phyloP scores from a whole-genome alignment of 2,329 filamentous ascomycete genomes.

The Taxawa tesnikishii region DNA sequence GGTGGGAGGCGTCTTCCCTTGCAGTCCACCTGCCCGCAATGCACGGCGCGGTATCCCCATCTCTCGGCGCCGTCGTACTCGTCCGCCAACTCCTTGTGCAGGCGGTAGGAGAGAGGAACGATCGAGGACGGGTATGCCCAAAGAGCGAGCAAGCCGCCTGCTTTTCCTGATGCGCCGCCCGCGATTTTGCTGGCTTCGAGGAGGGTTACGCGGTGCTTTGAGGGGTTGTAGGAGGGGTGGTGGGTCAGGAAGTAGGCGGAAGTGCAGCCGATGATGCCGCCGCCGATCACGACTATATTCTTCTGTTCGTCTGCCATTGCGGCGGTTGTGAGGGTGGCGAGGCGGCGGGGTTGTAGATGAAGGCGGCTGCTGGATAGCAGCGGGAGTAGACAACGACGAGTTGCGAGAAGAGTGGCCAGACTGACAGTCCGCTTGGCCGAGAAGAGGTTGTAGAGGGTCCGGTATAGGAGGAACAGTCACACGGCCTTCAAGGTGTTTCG shows the following conservation, averaged over 20 bases:
- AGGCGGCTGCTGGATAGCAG: too few species aligned
- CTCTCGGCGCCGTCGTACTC: slow-evolving; percentile 64
- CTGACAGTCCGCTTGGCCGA: too few species aligned
- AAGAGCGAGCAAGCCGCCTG: slow-evolving; percentile 75
- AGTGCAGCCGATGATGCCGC: slow-evolving; percentile 84
- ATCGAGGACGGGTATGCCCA: slow-evolving; percentile 85
- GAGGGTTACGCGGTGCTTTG: slow-evolving; percentile 67
- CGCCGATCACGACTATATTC: slow-evolving; percentile 41
- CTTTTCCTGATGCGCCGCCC: slow-evolving; percentile 87
- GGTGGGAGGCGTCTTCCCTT: slow-evolving; percentile 11
- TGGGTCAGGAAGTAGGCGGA: slow-evolving; percentile 85
- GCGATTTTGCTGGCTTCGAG: slow-evolving; percentile 79
- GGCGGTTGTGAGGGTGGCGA: too few species aligned
- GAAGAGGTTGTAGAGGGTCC: too few species aligned
- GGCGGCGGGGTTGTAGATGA: too few species aligned
- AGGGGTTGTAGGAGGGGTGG: slow-evolving; percentile 66
- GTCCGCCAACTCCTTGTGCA: slow-evolving; percentile 74
- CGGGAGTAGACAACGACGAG: too few species aligned
- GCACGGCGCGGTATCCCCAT: slow-evolving; percentile 79
- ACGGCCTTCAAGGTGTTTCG: too few species aligned
- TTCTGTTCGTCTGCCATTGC: slow-evolving; percentile 17
- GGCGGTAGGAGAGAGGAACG: slow-evolving; percentile 71
- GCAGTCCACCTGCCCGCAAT: slow-evolving; percentile 56
- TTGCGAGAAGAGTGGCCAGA: too few species aligned
- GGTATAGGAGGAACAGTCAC: too few species aligned